Evolutionary conservation across 768 basidiomycete species (phyloP), one percentile per base, ranked within the genome.

Genomic region (Boletus sp.): DNA sequence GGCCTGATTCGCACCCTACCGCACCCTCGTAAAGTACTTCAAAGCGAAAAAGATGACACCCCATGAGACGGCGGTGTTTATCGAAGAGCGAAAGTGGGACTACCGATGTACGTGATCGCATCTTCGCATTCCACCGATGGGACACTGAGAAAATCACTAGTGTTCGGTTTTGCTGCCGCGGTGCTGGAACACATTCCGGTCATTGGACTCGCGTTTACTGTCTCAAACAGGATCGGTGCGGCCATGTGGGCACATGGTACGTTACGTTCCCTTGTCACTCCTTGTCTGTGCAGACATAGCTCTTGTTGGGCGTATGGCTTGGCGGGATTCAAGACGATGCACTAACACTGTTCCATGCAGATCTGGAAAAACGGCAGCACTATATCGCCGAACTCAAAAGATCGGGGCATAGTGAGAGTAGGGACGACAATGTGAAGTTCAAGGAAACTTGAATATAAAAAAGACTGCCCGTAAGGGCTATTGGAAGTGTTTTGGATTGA

Each of bases 241-340:
- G 93, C 93, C 1, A 96, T 97, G 94, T 97, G 93, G 88, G 88
- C 90, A 5, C 83, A 86, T 58, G 89, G 87, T 89, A 52, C 15
- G 76, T 63, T 89, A 52, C 15, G 76, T 63, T 21, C n/a, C 15
- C 38, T 17, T 38, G 1, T 29, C 30, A 5, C 25, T 19, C 4
- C 7, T 51, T 19, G 1, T 38, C 10, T 23, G 32, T 8, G 21
- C 3, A 7, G 21, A 14, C 6, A 25, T 23, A 7, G 5, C 2
- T 7, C 38, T 15, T 19, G 7, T 15, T 25, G 6, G 30, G 4
- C 5, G 9, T 32, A 33, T 27, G 2, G 5, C 9, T 3, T 6
- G n/a, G 14, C 15, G 14, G 2, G 27, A 8, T 29, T 33, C 17
- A 14, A 27, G 4, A 35, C 13, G 14, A 6, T 27, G 3, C 1